A percentile compares a stretch with the other conserved stretches of the same genome.
Conservation (phyloP, 2,329 filamentous ascomycete genomes). For the Orbilia quercus region DNA sequence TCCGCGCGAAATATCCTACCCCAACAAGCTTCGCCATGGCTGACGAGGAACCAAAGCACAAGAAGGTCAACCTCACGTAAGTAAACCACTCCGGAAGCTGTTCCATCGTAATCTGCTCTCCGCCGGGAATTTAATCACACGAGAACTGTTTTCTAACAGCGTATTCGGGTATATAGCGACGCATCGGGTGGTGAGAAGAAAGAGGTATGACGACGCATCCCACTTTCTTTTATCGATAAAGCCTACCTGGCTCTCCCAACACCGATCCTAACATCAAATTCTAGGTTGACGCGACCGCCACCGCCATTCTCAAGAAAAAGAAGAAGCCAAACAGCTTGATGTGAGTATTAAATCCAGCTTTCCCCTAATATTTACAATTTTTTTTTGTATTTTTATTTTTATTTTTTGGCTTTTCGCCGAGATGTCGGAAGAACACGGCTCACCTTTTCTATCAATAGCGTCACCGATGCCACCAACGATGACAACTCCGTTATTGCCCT, state of each 20-base stretch:
- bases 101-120: constrained; percentile 29
- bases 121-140: constrained; percentile 26
- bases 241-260: constrained; percentile 58
- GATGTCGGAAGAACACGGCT: constrained; percentile 8
- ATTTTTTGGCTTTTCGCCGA: neutral
- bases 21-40: constrained; percentile 57
- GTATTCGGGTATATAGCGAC: constrained; percentile 77
- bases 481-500: constrained; percentile 98
- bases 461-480: constrained; percentile 98
- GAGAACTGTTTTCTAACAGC: constrained; percentile 48
- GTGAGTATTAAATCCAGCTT: no score
- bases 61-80: constrained; percentile 85
- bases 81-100: constrained; percentile 62
- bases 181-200: constrained; percentile 87
- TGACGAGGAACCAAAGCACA: constrained; percentile 66
- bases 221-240: constrained; percentile 59
- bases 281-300: constrained; percentile 89
- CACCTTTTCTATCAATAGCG: constrained; percentile 70
- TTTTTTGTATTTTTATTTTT: constrained; percentile 12
- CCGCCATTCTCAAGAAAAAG: constrained; percentile 99
- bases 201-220: constrained; percentile 71
- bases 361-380: no score
- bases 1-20: constrained; percentile 29
- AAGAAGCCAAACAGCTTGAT: constrained; percentile 99
- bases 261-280: constrained; percentile 62